phyloP scores from a whole-genome alignment of 2,329 filamentous ascomycete genomes.

The Geosmithia flava region DNA sequence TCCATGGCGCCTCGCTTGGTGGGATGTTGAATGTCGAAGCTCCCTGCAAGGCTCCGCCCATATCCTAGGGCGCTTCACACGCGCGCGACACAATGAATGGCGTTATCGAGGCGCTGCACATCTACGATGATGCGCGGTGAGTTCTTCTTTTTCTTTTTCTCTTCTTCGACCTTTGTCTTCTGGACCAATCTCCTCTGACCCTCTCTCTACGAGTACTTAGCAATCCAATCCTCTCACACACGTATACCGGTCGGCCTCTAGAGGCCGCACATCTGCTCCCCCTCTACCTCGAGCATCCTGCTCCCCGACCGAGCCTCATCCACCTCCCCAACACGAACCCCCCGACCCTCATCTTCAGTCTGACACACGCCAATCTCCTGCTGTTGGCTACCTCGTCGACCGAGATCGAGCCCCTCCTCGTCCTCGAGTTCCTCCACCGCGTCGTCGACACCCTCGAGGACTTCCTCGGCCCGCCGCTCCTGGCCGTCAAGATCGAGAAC shows the following conservation, averaged over 20 bases:
- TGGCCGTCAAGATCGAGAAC: constrained; percentile 75
- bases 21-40: neutral
- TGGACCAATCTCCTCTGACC: neutral
- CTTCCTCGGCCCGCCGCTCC: constrained; percentile 77
- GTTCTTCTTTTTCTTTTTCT: constrained; percentile 8
- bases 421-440: constrained; percentile 89
- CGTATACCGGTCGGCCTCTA: constrained; percentile 72
- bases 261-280: constrained; percentile 66
- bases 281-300: constrained; percentile 72
- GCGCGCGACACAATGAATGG: constrained; percentile 53
- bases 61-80: constrained; percentile 2
- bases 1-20: neutral
- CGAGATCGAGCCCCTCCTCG: constrained; percentile 79
- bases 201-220: constrained; percentile 32
- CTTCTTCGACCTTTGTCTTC: neutral
- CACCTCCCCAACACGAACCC: constrained; percentile 75
- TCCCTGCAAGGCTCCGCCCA: constrained; percentile 13
- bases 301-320: constrained; percentile 73
- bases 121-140: constrained; percentile 92
- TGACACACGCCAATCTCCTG: constrained; percentile 76
- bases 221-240: constrained; percentile 75
- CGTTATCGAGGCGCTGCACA: constrained; percentile 89
- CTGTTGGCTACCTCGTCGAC: constrained; percentile 75
- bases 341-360: constrained; percentile 77
- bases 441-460: constrained; percentile 88